Base-by-base conservation (phyloP, 352 stramenopile species). In the Pythium scleroteichum region DNA sequence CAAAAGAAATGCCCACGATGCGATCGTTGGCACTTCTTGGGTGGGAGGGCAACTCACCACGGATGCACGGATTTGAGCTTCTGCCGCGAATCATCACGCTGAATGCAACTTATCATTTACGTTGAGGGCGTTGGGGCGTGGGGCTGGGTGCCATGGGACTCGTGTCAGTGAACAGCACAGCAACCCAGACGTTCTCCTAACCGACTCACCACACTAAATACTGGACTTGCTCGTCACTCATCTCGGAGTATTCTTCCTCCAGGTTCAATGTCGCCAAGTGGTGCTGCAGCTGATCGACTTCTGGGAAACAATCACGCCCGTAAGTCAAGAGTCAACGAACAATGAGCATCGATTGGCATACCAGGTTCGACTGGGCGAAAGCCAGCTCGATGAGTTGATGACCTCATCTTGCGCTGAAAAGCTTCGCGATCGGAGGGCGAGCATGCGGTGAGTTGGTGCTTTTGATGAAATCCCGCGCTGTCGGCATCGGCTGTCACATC, bases 391-490 rank as follows among this genome's bases (percentile, higher is more conserved):
- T 90, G 81, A 0, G 81, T 88, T 2, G 82, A 86, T 42, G 79
- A 88, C 29, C 81, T 75, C 72, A 91, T 78, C 53, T 88, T 83
- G 53, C 84, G 78, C 45, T 79, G 82, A 61, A 93, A 88, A 3
- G 71, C 72, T 47, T 94, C 79, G 47, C 85, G 80, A 49, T 91
- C 82, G 17, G 79, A 68, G 27, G 73, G 66, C 27, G 84, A 90
- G 53, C 84, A 93, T 53, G 87, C 84, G 2, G 64, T 89, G 42
- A 94, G 88, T n/a, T 87, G 87, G 62, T 94, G 84, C 56, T 90
- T 90, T 33, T 62, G 46, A 20, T 56, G 9, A 63, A 75, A 59
- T 32, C 73, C 20, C 50, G 45, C 72, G 0, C 59, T 64, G 27
- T 85, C 73, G 9, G 71, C 49, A 42, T 88, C 76, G 2, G 90